A percentile compares a stretch with the other conserved stretches of the same genome.
Conservation (phyloP, 345 rosid species). For the Arabis alpina region DNA sequence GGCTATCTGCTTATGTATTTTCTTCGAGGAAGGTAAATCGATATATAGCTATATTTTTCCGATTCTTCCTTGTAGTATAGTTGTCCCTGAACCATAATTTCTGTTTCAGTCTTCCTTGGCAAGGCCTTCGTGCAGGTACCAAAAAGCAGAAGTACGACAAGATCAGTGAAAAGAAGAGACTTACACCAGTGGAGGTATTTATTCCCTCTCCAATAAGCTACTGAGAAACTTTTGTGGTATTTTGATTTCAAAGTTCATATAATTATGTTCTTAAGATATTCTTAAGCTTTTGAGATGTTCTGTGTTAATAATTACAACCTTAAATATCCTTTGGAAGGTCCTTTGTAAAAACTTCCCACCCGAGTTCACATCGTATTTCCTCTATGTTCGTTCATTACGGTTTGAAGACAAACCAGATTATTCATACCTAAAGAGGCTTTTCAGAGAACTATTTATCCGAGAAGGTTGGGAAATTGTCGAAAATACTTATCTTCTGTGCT, state of each 20-base stretch:
- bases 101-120: conserved; percentile 89
- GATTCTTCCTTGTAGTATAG: neutral
- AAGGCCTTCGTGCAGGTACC: conserved; percentile 91
- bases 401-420: conserved; percentile 98
- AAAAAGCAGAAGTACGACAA: conserved; percentile 98
- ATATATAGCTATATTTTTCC: conserved; percentile 9
- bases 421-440: conserved; percentile 92
- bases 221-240: neutral
- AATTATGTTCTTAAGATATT: neutral
- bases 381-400: conserved; percentile 86
- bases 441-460: conserved; percentile 88
- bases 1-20: conserved; percentile 97
- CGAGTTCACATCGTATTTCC: conserved; percentile 92
- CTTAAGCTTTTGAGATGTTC: neutral
- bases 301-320: neutral
- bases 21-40: conserved; percentile 83
- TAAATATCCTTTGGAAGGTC: conserved; percentile 50
- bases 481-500: neutral
- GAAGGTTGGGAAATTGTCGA: conserved; percentile 56
- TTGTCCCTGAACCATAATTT: conserved; percentile 18
- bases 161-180: conserved; percentile 92
- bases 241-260: neutral
- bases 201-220: neutral
- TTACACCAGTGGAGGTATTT: conserved; percentile 84
- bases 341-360: conserved; percentile 90